Conservation (phyloP, 306 rosid genomes). For the Corylus avellana region DNA sequence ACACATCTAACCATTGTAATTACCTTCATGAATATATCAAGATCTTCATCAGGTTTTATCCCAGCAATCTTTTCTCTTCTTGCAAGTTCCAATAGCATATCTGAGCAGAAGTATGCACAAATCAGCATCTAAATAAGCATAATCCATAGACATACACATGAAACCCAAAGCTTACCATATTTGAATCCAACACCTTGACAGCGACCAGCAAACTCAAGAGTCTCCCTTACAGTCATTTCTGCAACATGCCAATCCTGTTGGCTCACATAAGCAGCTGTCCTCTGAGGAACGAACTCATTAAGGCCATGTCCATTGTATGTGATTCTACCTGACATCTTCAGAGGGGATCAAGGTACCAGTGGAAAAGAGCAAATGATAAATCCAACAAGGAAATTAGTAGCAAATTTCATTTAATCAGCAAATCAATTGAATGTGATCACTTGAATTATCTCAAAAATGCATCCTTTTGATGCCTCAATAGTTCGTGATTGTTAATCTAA, state of each 20-base stretch:
- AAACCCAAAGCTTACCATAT: slow-evolving; percentile 57
- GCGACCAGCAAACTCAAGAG: slow-evolving; percentile 81
- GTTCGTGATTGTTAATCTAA: background rate
- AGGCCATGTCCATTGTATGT: slow-evolving; percentile 84
- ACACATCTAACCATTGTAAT: slow-evolving; percentile 20
- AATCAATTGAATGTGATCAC: background rate
- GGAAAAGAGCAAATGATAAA: slow-evolving; percentile 10
- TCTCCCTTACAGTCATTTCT: slow-evolving; percentile 95
- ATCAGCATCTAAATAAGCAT: slow-evolving; percentile 24
- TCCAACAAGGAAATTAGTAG: slow-evolving; percentile 11
- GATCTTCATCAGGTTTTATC: slow-evolving; percentile 96
- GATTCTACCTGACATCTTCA: slow-evolving; percentile 76
- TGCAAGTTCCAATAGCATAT: slow-evolving; percentile 93
- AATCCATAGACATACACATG: slow-evolving; percentile 10
- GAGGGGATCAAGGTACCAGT: slow-evolving; percentile 24
- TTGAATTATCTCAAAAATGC: background rate
- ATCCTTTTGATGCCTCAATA: background rate
- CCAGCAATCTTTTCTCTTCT: slow-evolving; percentile 94
- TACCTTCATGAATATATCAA: slow-evolving; percentile 97
- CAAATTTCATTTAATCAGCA: slow-evolving; percentile 12
- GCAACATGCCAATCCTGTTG: slow-evolving; percentile 85
- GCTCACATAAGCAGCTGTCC: slow-evolving; percentile 88
- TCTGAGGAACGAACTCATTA: slow-evolving; percentile 89
- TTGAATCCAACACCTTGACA: slow-evolving; percentile 95
- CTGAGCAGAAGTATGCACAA: slow-evolving; percentile 47